These are phyloP conservation scores for Chlorella sp. DNA, from an alignment of 139 green algal genomes.

Conservation along the genomic window DNA sequence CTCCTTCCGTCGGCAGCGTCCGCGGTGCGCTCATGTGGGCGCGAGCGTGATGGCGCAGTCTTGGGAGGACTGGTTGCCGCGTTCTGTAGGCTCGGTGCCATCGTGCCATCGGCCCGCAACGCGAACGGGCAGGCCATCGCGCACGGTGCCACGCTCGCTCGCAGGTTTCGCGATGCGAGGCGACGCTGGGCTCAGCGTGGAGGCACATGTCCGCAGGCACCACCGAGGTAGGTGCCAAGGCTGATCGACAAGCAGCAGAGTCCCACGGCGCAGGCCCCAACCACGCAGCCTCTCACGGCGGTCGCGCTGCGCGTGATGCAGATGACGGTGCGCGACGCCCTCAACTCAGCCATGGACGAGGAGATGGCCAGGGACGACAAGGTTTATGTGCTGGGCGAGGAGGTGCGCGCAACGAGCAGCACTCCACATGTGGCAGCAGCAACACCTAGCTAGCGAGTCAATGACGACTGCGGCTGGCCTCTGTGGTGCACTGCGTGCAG, in stretches of 20 bases:
- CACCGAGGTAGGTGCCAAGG: neutral
- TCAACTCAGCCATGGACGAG: conserved; percentile 96
- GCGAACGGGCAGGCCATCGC: too few relatives aligned
- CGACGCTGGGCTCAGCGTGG: neutral
- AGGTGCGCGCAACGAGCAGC: conserved; percentile 80
- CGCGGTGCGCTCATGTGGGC: too few relatives aligned
- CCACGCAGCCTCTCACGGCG: neutral
- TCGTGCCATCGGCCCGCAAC: too few relatives aligned
- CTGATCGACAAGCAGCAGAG: too few relatives aligned
- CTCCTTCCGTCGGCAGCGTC: too few relatives aligned
- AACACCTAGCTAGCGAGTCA: neutral
- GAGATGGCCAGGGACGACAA: conserved; percentile 90
- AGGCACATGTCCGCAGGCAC: neutral
- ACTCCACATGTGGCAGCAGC: neutral
- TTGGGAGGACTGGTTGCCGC: too few relatives aligned
- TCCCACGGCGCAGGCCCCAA: neutral
- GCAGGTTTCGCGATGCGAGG: too few relatives aligned
- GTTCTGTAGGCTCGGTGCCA: too few relatives aligned
- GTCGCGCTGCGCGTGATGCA: conserved; percentile 22
- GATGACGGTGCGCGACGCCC: conserved; percentile 94
- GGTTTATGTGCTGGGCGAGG: conserved; percentile 96
- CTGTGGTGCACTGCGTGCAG: too few relatives aligned
- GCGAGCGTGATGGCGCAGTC: too few relatives aligned
- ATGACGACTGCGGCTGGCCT: too few relatives aligned
- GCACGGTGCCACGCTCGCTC: too few relatives aligned